Base-by-base conservation (phyloP, 768 basidiomycete genomes). In the Mycena crocata region DNA sequence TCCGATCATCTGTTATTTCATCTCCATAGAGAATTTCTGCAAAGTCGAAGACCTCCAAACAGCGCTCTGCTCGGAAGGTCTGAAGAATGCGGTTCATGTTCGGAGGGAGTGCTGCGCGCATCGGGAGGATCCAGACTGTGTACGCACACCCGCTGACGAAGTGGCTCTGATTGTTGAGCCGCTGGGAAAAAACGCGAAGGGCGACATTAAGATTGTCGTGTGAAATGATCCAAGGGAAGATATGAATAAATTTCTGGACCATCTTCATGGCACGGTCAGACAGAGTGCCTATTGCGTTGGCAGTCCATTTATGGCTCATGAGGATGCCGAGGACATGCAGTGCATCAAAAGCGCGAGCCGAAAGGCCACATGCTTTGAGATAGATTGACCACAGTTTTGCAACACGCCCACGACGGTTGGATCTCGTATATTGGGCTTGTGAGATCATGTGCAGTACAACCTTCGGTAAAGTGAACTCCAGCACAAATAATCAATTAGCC, bases 131-230 rank as follows among this genome's bases (percentile, higher is more conserved):
- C 71, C 68, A 75, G 4, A 74, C 42, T 0, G 73, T 75, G 8
- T 63, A 64, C 8, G 74, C 74, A 34, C 58, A 66, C 1, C 73
- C 73, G 66, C 64, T 71, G 32, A 66, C 48, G 62, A 75, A 75
- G 32, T 74, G 68, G 35, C 68, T 70, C 54, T 75, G 69, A 46
- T 75, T 72, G 40, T 73, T 49, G 2, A 73, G 48, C 23, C 68
- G 57, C 64, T 75, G 73, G 4, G 66, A 71, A 51, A 73, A 75
- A 8, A 74, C 73, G 23, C 64, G 66, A 8, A 73, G 46, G n/a
- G 72, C 64, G 3, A 76, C 37, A 31, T 76, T 68, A 32, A 71
- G 32, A 45, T 76, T 76, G 56, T 76, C 67, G 49, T 74, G 73
- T 1, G 64, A 40, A 0, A 73, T 56, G 14, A 50, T 28, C 65